These are phyloP conservation scores for Arthrobotrys pseudoclavata DNA, from an alignment of 2,329 filamentous ascomycete species.

Conservation along the genomic window DNA sequence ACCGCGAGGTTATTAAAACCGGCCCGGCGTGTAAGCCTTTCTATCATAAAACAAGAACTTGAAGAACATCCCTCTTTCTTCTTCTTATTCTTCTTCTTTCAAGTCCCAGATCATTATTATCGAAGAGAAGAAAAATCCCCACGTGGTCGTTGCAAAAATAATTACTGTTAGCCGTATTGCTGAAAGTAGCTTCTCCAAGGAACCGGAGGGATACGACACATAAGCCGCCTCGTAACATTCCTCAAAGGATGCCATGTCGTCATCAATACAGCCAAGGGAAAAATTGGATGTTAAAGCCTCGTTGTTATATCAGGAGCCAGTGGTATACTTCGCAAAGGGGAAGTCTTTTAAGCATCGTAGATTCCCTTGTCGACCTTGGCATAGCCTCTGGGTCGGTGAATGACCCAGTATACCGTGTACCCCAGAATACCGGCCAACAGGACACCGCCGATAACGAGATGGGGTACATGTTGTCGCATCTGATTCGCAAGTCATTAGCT, in stretches of 20 bases:
- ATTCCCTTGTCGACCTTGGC: constrained; percentile 48
- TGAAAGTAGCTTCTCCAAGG: background rate
- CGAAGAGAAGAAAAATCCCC: constrained; percentile 37
- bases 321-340: background rate
- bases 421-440: constrained; percentile 39
- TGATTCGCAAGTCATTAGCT: constrained; percentile 11
- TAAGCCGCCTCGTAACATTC: background rate
- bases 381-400: constrained; percentile 48
- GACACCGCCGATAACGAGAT: constrained; percentile 42
- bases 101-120: constrained; percentile 2
- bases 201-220: background rate
- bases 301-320: background rate
- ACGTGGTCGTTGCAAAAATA: constrained; percentile 30
- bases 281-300: background rate
- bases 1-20: constrained; percentile 9
- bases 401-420: constrained; percentile 55
- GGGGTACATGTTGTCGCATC: constrained; percentile 57
- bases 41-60: constrained; percentile 9
- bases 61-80: background rate
- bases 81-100: background rate
- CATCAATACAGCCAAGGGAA: constrained; percentile 23
- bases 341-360: constrained; percentile 42
- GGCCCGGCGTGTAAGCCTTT: constrained; percentile 18
- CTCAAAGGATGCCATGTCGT: constrained; percentile 7
- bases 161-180: background rate